phyloP scores from a whole-genome alignment of 106 monocot genomes.

The Allium sativum region DNA sequence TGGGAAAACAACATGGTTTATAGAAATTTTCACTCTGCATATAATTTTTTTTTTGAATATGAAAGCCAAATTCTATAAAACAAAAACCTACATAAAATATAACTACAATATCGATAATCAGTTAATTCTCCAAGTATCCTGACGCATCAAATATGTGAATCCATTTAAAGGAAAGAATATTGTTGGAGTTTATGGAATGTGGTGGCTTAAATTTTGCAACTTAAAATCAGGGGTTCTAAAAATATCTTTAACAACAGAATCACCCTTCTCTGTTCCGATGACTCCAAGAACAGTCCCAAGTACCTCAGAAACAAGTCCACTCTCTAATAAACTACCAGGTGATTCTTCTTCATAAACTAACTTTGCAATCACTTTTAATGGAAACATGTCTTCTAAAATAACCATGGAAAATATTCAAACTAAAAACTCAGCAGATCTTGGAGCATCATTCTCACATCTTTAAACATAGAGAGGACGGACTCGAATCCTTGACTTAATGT shows the following conservation, averaged over 20 bases:
- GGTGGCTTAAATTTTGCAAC: conserved; percentile 45
- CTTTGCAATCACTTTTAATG: conserved; percentile 43
- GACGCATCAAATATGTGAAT: too few species aligned
- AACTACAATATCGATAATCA: too few species aligned
- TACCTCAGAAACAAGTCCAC: conserved; percentile 58
- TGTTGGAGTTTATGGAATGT: conserved; percentile 20
- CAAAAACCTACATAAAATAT: too few species aligned
- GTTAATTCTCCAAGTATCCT: too few species aligned
- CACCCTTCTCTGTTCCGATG: conserved; percentile 52
- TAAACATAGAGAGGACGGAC: conserved; percentile 36
- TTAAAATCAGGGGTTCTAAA: conserved; percentile 16
- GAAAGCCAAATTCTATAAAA: too few species aligned
- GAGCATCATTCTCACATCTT: conserved; percentile 76
- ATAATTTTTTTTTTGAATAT: too few species aligned
- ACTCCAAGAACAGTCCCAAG: conserved; percentile 37
- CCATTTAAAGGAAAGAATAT: conserved; percentile 39
- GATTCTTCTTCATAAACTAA: conserved; percentile 60
- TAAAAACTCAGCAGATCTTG: conserved; percentile 66
- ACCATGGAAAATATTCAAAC: conserved; percentile 51
- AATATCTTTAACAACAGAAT: conserved; percentile 29
- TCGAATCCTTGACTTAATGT: conserved; percentile 65
- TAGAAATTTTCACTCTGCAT: too few species aligned
- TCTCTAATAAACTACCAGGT: conserved; percentile 41
- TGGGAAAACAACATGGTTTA: too few species aligned
- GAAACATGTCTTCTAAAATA: conserved; percentile 31